Conservation (phyloP, 208 protist genomes). For the Porcisia hertigi region DNA sequence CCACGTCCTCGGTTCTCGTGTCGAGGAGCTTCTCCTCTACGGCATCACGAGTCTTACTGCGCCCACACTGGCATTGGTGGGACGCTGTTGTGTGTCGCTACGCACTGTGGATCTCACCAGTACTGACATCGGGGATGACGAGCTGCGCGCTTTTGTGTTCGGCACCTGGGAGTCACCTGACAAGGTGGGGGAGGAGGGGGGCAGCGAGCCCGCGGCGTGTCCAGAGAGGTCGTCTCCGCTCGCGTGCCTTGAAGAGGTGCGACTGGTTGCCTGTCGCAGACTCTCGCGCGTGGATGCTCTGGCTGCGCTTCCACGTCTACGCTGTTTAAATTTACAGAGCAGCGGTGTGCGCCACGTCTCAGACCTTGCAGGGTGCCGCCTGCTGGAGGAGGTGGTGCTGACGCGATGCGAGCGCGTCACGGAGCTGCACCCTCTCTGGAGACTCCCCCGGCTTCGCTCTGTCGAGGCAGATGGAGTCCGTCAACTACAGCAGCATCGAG, state of each 20-base stretch:
- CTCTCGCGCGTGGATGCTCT: constrained; percentile 15
- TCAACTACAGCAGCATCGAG: not conserved
- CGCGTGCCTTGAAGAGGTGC: constrained; percentile 17
- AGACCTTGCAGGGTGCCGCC: constrained; percentile 12
- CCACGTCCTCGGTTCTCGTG: not conserved
- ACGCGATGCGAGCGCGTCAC: constrained; percentile 17
- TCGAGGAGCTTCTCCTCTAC: constrained; percentile 18
- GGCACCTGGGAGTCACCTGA: constrained; percentile 2
- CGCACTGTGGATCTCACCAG: constrained; percentile 26
- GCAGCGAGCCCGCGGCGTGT: not conserved
- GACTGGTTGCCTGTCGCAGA: constrained; percentile 26
- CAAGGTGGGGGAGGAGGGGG: too few species aligned
- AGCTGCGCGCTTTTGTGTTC: constrained; percentile 19
- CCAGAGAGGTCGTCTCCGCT: constrained; percentile 7
- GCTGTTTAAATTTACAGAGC: constrained; percentile 18
- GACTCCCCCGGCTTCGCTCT: constrained; percentile 18
- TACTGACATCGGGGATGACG: constrained; percentile 15
- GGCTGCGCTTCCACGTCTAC: constrained; percentile 21
- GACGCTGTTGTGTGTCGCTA: constrained; percentile 12
- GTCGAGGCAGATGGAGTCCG: constrained; percentile 24
- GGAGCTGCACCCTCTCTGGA: constrained; percentile 23
- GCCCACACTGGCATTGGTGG: constrained; percentile 6
- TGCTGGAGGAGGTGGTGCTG: constrained; percentile 24
- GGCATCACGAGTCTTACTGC: constrained; percentile 12
- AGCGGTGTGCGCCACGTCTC: constrained; percentile 8